phyloP scores from a whole-genome alignment of 2,329 filamentous ascomycete genomes.

The Hypomyces rosellus region DNA sequence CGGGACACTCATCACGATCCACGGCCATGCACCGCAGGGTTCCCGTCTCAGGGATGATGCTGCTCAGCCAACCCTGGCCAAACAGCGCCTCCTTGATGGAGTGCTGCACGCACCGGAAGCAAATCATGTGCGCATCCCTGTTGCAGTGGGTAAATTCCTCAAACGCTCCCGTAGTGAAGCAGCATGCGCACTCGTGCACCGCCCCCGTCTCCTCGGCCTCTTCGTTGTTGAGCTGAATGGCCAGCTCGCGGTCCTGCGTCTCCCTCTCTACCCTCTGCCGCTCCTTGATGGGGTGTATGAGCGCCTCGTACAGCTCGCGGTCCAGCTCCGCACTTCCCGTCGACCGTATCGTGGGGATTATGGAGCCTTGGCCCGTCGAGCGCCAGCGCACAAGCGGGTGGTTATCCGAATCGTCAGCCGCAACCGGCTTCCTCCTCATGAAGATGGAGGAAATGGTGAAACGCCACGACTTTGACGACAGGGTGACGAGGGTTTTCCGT shows the following conservation, averaged over 20 bases:
- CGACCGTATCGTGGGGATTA: conserved; percentile 55
- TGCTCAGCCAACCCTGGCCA: conserved; percentile 84
- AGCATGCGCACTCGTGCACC: conserved; percentile 69
- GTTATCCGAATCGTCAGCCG: conserved; percentile 48
- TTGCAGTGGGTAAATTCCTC: conserved; percentile 71
- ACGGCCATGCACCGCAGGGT: conserved; percentile 81
- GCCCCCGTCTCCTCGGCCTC: conserved; percentile 53
- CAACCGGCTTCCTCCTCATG: conserved; percentile 53
- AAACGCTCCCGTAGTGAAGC: conserved; percentile 64
- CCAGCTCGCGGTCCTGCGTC: conserved; percentile 46
- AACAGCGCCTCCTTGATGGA: conserved; percentile 84
- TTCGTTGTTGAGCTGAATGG: conserved; percentile 47
- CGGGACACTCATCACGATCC: conserved; percentile 61
- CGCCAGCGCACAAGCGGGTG: conserved; percentile 60
- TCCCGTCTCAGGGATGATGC: conserved; percentile 63
- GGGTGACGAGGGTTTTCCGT: conserved; percentile 59
- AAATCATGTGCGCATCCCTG: conserved; percentile 63
- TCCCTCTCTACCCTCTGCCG: conserved; percentile 39
- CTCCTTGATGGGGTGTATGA: conserved; percentile 48
- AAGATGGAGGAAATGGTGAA: conserved; percentile 68
- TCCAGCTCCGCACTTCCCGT: conserved; percentile 62
- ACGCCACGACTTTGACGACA: conserved; percentile 71
- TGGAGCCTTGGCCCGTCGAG: conserved; percentile 47
- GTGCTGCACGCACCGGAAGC: conserved; percentile 74
- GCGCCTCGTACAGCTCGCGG: conserved; percentile 51